These are phyloP conservation scores for Populus ilicifolia DNA, from an alignment of 345 rosid species.

Conservation along the genomic window DNA sequence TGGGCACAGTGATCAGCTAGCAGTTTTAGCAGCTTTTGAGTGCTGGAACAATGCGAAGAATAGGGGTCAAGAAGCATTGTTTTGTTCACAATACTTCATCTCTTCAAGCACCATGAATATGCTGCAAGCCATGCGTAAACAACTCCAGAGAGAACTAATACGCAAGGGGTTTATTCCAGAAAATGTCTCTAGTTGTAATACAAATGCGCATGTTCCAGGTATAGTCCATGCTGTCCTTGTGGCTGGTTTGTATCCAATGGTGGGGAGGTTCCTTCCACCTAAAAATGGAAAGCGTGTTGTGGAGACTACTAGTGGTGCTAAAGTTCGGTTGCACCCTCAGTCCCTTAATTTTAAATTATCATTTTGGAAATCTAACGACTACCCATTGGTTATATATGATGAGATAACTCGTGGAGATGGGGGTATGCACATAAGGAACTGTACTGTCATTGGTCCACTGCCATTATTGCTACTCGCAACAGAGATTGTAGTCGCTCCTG, in stretches of 20 bases:
- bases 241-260: conserved; percentile 85
- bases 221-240: conserved; percentile 76
- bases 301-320: conserved; percentile 72
- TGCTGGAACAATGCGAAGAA: conserved; percentile 81
- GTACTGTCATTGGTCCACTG: conserved; percentile 66
- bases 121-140: conserved; percentile 79
- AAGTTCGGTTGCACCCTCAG: conserved; percentile 62
- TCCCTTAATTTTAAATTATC: conserved; percentile 56
- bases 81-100: conserved; percentile 76
- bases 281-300: conserved; percentile 48
- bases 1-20: conserved; percentile 87
- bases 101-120: conserved; percentile 69
- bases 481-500: conserved; percentile 79
- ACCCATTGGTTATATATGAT: conserved; percentile 65
- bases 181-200: conserved; percentile 50
- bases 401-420: conserved; percentile 87
- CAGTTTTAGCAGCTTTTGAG: conserved; percentile 85
- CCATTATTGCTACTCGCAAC: conserved; percentile 66
- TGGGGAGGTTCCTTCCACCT: conserved; percentile 60
- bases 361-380: conserved; percentile 32
- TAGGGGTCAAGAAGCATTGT: conserved; percentile 49
- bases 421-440: conserved; percentile 66
- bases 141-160: conserved; percentile 65
- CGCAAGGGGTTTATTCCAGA: conserved; percentile 62
- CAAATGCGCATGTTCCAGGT: conserved; percentile 69